A percentile compares a stretch with the other conserved stretches of the same genome.
Conservation (phyloP, 2,329 filamentous ascomycete genomes). For the Calonectria hongkongensis region DNA sequence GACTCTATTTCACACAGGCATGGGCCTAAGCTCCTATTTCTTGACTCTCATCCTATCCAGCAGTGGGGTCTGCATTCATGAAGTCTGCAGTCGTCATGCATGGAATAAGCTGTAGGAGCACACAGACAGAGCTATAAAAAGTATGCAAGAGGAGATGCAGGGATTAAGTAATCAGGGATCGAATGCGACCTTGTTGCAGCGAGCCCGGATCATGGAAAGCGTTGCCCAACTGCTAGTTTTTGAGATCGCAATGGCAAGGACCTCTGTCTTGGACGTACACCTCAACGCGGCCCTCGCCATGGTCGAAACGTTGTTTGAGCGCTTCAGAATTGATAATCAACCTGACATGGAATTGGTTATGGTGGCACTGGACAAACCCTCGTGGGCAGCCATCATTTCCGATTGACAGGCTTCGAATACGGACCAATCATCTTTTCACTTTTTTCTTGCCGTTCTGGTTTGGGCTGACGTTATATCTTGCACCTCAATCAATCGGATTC, state of each 20-base stretch:
- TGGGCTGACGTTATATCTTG: conserved; percentile 46
- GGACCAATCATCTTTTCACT: conserved; percentile 61
- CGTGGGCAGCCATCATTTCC: background rate
- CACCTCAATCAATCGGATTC: background rate
- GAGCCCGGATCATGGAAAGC: conserved; percentile 6
- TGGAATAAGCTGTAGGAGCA: conserved; percentile 19
- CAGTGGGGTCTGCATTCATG: background rate
- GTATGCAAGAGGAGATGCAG: conserved; percentile 22
- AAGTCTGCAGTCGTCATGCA: conserved; percentile 10
- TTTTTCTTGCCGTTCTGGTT: conserved; percentile 59
- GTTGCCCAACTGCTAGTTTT: conserved; percentile 30
- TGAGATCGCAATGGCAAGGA: conserved; percentile 31
- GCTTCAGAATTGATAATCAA: background rate
- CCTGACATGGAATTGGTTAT: background rate
- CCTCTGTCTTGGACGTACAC: conserved; percentile 19
- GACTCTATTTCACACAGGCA: conserved; percentile 68
- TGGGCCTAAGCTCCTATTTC: conserved; percentile 57
- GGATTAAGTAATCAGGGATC: background rate
- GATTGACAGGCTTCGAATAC: conserved; percentile 51
- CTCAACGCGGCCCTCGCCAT: conserved; percentile 1
- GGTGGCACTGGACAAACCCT: background rate
- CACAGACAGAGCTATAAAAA: background rate
- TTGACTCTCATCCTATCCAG: conserved; percentile 36
- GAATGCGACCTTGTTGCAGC: conserved; percentile 18
- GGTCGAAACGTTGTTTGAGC: conserved; percentile 19